phyloP scores from a whole-genome alignment of 108 stramenopile species.

The Fragilaria radians region DNA sequence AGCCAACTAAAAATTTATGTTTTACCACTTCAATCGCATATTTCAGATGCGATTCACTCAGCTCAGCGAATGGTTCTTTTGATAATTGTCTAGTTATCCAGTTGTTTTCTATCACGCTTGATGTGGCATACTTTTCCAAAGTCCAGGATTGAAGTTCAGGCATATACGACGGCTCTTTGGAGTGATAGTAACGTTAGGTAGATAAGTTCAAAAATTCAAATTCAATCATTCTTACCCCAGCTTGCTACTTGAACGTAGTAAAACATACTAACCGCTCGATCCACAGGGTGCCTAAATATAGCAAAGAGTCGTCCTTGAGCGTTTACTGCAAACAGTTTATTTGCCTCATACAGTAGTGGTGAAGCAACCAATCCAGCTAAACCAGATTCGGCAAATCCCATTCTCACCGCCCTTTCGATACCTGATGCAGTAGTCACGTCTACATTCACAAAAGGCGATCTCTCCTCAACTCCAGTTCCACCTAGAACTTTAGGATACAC shows the following conservation, averaged over 20 bases:
- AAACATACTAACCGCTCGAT: constrained; percentile 48
- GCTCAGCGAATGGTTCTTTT: constrained; percentile 32
- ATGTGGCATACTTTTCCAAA: constrained; percentile 40
- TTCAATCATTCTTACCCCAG: constrained; percentile 19
- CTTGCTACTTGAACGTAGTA: constrained; percentile 36
- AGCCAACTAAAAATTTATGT: constrained; percentile 41
- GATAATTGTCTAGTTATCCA: constrained; percentile 58
- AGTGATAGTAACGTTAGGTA: constrained; percentile 22
- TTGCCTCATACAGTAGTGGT: constrained; percentile 43
- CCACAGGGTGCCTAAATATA: constrained; percentile 56
- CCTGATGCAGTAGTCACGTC: constrained; percentile 51
- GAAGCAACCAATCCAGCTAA: constrained; percentile 50
- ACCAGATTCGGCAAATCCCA: constrained; percentile 53
- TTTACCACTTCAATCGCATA: constrained; percentile 46
- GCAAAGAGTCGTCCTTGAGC: constrained; percentile 40
- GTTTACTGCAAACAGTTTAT: constrained; percentile 40
- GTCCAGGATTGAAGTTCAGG: constrained; percentile 49
- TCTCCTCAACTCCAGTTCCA: constrained; percentile 32
- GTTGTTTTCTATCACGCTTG: constrained; percentile 43
- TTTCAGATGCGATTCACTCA: constrained; percentile 28
- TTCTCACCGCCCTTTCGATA: constrained; percentile 34
- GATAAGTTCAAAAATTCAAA: neutral
- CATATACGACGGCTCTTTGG: constrained; percentile 34
- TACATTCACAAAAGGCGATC: constrained; percentile 49
- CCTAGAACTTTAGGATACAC: constrained; percentile 37